Base-by-base conservation (phyloP, 768 basidiomycete genomes). In the Pulveroboletus ravenelii region DNA sequence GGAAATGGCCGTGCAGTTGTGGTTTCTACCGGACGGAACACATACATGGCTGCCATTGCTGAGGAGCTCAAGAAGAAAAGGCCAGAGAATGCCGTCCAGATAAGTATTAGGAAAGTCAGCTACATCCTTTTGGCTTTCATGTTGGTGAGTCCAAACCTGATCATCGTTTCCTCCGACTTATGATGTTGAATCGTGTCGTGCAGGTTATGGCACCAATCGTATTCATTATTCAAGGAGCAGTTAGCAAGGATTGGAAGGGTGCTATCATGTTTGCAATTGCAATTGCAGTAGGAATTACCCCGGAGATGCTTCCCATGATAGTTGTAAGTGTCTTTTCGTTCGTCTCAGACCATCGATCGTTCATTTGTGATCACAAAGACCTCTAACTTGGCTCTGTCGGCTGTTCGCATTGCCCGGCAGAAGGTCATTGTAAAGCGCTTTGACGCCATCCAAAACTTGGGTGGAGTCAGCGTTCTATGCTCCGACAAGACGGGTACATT, bases 401-500 rank as follows among this genome's bases (percentile, higher is more conserved):
- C 79, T 2, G 69, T 73, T 45, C 74, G 76, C 46, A 79, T 84
- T 62, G 80, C 79, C 3, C 71, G 65, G 39, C 70, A 81, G 59
- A 75, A 83, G 53, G 83, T 83, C 31, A 76, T 85, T 49, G 80
- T 84, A 14, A 74, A 81, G 31, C 75, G 79, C 47, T 74, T 85
- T 53, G 81, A 84, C 55, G 81, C 82, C 13, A 71, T 85, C 53
- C 82, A 85, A 60, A 80, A 77, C 44, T 61, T 85, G 36, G 79
- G 81, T 10, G 79, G 75, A 9, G 80, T 85, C 25, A 70, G 67
- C 47, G 59, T 75, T 43, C 61, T 76, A 46, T 84, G 82, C 61
- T 81, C 79, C 20, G 83, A 85, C 63, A 84, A 84, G 64, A 85
- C 83, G 1, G 83, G 83, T 23, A 85, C 83, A 14, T 62, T 80